Evolutionary conservation across 1,284 basidiomycete species (phyloP).

Genomic region (Puccinia horiana): DNA sequence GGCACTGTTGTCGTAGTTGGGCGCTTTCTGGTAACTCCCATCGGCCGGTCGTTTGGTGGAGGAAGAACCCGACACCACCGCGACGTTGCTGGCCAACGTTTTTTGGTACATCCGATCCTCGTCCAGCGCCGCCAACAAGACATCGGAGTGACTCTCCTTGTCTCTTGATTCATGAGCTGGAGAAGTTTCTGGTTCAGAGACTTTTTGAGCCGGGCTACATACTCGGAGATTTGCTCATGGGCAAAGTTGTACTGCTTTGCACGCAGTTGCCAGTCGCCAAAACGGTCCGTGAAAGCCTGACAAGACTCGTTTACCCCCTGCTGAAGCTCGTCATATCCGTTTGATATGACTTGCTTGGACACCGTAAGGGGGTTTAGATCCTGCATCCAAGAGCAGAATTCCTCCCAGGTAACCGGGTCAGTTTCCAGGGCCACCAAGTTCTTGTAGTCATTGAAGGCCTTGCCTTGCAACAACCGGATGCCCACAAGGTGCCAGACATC

Average conservation of each 20-base stretch:
- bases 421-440: not conserved
- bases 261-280: not conserved
- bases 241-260: not conserved
- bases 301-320: not conserved
- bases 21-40: too few species aligned
- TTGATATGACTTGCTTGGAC: not conserved
- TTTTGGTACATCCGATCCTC: too few species aligned
- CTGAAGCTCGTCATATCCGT: not conserved
- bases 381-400: not conserved
- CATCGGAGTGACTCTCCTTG: too few species aligned
- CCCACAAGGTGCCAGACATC: not conserved
- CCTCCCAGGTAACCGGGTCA: not conserved
- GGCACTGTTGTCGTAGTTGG: too few species aligned
- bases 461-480: not conserved
- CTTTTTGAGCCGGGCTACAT: not conserved
- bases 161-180: too few species aligned
- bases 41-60: too few species aligned
- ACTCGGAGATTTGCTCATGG: not conserved
- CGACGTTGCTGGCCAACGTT: too few species aligned
- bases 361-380: not conserved
- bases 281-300: not conserved
- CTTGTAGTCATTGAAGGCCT: not conserved
- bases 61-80: too few species aligned
- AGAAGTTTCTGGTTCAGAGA: too few species aligned
- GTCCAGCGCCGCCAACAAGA: too few species aligned